Conservation (phyloP, 345 rosid species). For the Mallotus nudiflorus region DNA sequence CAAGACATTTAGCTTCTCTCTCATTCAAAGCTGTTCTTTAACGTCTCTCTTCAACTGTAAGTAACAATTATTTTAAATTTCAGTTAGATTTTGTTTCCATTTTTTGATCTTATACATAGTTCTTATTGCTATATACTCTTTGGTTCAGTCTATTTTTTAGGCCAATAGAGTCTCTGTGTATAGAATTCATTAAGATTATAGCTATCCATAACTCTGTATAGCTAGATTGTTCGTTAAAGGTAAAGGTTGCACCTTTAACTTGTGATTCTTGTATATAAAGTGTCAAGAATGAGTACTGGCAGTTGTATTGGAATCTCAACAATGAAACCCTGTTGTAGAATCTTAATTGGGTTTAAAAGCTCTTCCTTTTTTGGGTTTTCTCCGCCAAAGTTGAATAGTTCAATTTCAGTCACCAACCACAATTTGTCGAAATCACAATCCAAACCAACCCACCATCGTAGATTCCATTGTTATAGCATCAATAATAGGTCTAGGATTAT, state of each 20-base stretch:
- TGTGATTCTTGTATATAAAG: neutral
- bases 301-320: constrained; percentile 62
- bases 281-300: constrained; percentile 46
- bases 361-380: constrained; percentile 57
- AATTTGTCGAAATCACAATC: constrained; percentile 67
- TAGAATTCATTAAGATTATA: neutral
- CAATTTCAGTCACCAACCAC: neutral
- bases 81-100: neutral
- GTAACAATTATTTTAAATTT: constrained; percentile 21
- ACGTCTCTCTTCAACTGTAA: constrained; percentile 30
- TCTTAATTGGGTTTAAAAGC: constrained; percentile 51
- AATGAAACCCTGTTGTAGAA: constrained; percentile 80
- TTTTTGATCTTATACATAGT: neutral
- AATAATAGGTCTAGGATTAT: constrained; percentile 28
- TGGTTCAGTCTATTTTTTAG: constrained; percentile 26
- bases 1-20: constrained; percentile 2
- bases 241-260: neutral
- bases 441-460: constrained; percentile 30
- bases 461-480: constrained; percentile 19
- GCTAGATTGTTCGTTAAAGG: constrained; percentile 6
- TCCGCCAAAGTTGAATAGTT: constrained; percentile 30
- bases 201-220: neutral
- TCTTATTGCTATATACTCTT: constrained; percentile 19
- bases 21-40: constrained; percentile 11
- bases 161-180: constrained; percentile 34